Percentiles rank a stretch among this genome's conserved stretches.
These are phyloP conservation scores for Anaeromyces robustus DNA, from an alignment of 192 early-diverging fungal species.

Conservation along the genomic window DNA sequence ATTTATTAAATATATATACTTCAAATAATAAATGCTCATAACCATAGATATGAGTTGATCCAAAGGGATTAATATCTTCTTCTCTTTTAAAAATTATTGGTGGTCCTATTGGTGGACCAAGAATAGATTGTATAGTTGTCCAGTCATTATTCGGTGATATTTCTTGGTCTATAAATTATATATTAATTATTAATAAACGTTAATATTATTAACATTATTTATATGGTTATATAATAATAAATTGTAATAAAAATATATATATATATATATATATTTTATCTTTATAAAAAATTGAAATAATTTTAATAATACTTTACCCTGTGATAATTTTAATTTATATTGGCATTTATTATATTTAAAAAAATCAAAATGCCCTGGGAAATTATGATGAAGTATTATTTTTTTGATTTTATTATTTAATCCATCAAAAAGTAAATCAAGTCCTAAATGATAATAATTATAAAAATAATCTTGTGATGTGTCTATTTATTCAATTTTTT, in stretches of 20 bases:
- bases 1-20: background rate
- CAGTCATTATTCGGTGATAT: background rate
- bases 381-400: background rate
- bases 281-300: too few relatives aligned
- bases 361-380: background rate
- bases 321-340: background rate
- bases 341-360: background rate
- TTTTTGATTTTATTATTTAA: background rate
- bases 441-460: background rate
- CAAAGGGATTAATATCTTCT: background rate
- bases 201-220: too few relatives aligned
- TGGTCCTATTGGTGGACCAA: background rate
- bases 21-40: background rate
- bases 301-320: background rate
- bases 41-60: background rate
- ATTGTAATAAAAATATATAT: too few relatives aligned
- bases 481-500: background rate
- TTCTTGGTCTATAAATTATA: background rate
- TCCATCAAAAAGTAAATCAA: background rate
- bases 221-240: too few relatives aligned
- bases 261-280: too few relatives aligned
- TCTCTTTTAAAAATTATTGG: background rate
- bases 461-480: background rate
- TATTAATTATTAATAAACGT: too few relatives aligned
- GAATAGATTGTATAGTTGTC: background rate